Conservation (phyloP, 768 basidiomycete genomes). For the Brasilioporus rufonigricans region DNA sequence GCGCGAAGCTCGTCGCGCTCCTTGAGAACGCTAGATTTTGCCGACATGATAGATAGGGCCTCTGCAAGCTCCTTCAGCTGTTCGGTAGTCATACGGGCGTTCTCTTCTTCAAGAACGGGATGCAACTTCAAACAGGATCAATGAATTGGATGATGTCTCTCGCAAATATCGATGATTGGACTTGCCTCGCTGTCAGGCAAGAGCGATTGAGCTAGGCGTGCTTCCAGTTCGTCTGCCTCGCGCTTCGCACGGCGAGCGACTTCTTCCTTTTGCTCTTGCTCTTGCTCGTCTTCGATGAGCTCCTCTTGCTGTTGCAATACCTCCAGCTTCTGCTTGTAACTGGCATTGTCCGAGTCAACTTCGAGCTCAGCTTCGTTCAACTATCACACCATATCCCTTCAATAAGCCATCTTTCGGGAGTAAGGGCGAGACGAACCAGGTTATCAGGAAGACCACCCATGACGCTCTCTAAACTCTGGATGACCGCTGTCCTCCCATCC, state of each 20-base stretch:
- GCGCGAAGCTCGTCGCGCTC: slow-evolving; percentile 89
- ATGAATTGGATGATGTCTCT: neutral
- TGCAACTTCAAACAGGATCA: slow-evolving; percentile 44
- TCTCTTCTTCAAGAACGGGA: slow-evolving; percentile 57
- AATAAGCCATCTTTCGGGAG: neutral
- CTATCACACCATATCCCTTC: slow-evolving; percentile 38
- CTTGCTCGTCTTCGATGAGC: slow-evolving; percentile 98
- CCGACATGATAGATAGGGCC: slow-evolving; percentile 85
- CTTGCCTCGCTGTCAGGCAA: slow-evolving; percentile 88
- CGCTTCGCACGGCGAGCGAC: slow-evolving; percentile 84
- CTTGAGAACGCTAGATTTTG: slow-evolving; percentile 92
- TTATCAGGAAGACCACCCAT: slow-evolving; percentile 92
- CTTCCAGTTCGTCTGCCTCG: slow-evolving; percentile 77
- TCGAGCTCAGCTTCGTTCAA: slow-evolving; percentile 96
- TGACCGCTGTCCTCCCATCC: slow-evolving; percentile 79
- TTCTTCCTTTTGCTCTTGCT: slow-evolving; percentile 95
- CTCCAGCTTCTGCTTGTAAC: slow-evolving; percentile 97
- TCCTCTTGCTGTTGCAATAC: slow-evolving; percentile 98
- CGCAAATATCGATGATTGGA: neutral
- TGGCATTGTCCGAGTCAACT: slow-evolving; percentile 90
- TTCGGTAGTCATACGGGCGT: slow-evolving; percentile 96
- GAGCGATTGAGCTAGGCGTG: slow-evolving; percentile 74
- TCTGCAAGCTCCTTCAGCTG: slow-evolving; percentile 93
- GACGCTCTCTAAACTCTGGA: slow-evolving; percentile 83
- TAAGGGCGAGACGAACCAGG: slow-evolving; percentile 55